Evolutionary conservation across 179 eudicot species (phyloP), one percentile per base, ranked within the genome.

Genomic region (Spinacia oleracea): DNA sequence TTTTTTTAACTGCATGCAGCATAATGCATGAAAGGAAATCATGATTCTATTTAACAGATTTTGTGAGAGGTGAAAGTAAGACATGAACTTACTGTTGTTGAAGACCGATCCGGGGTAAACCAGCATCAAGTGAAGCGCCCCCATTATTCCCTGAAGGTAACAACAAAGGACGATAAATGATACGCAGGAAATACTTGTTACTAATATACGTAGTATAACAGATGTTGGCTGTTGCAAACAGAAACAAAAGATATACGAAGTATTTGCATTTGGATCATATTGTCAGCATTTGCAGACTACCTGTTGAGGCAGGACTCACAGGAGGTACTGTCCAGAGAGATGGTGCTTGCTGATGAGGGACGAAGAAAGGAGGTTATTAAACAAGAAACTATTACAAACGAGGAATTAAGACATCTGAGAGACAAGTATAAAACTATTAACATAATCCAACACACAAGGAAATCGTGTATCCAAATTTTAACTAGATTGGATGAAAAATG

Each of bases 81-180:
- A 16, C 16, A 73, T 66, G 68, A 32, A 11, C 83, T 74, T 80
- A 75, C 83, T 21, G 70, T 43, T 56, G 75, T 12, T 70, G 23
- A 55, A 9, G 60, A 56, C 50, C 8, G 32, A 68, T 78, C 63
- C 56, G 70, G 25, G 23, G 34, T 9, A 2, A 34, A 31, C 59
- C 34, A 46, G 18, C 9, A 10, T 66, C 59, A 27, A 16, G 66
- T 43, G 79, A 56, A 56, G 43, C 60, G 27, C 68, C 77, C 9
- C 35, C 70, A 40, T 40, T 70, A 25, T 46, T 48, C 46, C 50
- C 79, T 82, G 31, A 43, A 32, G 21, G 43, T 58, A 55, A 20
- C 55, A 55, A 32, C 6, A 21, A 55, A 18, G 63, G 29, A 35
- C 21, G 42, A 48, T 34, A 50, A 29, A 21, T 34, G 18, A 10